Evolutionary conservation across 106 monocot genomes (phyloP).

Genomic region (Dendrobium chrysotoxum): DNA sequence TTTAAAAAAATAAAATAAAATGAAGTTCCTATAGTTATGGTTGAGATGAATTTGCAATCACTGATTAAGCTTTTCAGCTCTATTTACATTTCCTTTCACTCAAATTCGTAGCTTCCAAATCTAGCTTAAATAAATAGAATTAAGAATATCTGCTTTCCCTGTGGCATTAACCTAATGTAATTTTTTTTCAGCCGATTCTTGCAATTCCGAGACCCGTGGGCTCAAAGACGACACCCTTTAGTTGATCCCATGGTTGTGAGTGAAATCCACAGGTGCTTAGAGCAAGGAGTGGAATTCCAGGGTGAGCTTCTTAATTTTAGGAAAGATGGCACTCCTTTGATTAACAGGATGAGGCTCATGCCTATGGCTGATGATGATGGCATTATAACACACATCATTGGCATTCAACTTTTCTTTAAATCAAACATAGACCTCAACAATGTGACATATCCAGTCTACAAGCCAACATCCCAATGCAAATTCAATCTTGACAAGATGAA

Average conservation of each 20-base stretch:
- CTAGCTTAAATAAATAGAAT: no score
- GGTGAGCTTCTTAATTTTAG: conserved; percentile 88
- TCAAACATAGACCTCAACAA: conserved; percentile 56
- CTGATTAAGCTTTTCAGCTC: no score
- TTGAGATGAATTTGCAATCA: no score
- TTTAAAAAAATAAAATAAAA: no score
- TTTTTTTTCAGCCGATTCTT: conserved; percentile 71
- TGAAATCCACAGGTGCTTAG: conserved; percentile 67
- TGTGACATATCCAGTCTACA: conserved; percentile 81
- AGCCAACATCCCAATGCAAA: conserved; percentile 35
- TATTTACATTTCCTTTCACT: no score
- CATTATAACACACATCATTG: conserved; percentile 70
- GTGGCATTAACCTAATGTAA: not conserved
- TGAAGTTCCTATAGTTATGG: no score
- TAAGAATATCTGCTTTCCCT: not conserved
- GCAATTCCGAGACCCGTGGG: conserved; percentile 80
- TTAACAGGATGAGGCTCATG: conserved; percentile 61
- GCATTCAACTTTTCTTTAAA: conserved; percentile 69
- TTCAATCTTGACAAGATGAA: conserved; percentile 12
- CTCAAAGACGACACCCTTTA: conserved; percentile 77
- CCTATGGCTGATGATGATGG: conserved; percentile 71
- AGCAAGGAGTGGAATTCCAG: conserved; percentile 71
- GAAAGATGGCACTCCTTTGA: conserved; percentile 82
- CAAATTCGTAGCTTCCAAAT: no score
- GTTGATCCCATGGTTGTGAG: conserved; percentile 86